Evolutionary conservation across 1,284 basidiomycete genomes (phyloP), one percentile per base, ranked within the genome.

Genomic region (Trichosporon sp.): DNA sequence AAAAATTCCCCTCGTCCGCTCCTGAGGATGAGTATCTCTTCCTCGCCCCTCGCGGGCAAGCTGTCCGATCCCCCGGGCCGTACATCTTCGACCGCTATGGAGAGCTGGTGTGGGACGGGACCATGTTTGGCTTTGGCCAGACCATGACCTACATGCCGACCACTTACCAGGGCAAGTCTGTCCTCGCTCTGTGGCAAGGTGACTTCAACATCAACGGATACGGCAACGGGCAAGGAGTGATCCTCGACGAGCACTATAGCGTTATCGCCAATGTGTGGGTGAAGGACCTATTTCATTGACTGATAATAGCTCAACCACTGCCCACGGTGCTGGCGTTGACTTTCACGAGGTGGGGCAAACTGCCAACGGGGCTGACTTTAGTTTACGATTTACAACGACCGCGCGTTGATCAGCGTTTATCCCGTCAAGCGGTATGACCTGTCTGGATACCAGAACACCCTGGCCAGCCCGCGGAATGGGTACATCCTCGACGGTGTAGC

Each of bases 361-460:
- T 0, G 12, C 19, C 21, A 14, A 12, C 8, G 16, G 10, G 16
- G 40, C 65, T 66, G 19, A 66, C 21, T 26, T 14, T 71, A 80
- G 75, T 78, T 79, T 67, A 69, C 74, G 6, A 75, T 83, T 70
- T 26, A 72, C 10, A 74, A 81, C 64, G 70, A 78, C 67, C 80
- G 80, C 7, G 82, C 79, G 0, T 67, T 83, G 2, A 68, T 80
- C 40, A 74, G 77, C 1, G 73, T 75, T 10, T 84, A 82, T 73
- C 65, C 65, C 1, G 51, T 68, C 2, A 65, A 73, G 10, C 61
- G 75, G 19, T 68, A 74, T 65, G 75, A 82, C 63, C 65, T 82
- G 6, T 67, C 73, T 8, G 32, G 51, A 8, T 54, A 54, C 51
- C 51, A 54, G 11, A 54, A 54, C 21, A 68, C n/a, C 0, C 51